Percentiles rank a stretch among this genome's conserved stretches.
Conservation (phyloP, 331 rosid species). For the Arachis monticola region DNA sequence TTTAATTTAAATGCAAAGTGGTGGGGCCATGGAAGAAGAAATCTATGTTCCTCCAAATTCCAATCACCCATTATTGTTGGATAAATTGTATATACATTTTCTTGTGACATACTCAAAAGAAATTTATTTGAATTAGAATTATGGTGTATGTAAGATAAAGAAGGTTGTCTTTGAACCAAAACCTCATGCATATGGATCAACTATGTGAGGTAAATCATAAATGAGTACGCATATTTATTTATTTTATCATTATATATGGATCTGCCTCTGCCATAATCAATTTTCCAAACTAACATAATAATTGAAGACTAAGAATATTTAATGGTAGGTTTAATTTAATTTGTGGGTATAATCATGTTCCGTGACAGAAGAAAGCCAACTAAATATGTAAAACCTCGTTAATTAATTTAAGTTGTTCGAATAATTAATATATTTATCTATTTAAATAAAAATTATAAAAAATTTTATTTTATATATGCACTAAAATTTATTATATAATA, state of each 20-base stretch:
- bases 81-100: too few species aligned
- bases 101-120: too few species aligned
- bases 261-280: neutral
- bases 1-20: constrained; percentile 12
- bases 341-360: constrained; percentile 3
- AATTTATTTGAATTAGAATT: too few species aligned
- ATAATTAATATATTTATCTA: too few species aligned
- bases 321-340: neutral
- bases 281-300: neutral
- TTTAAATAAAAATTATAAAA: too few species aligned
- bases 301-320: neutral
- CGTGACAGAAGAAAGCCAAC: constrained; percentile 7
- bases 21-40: constrained; percentile 25
- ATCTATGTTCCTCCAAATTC: neutral
- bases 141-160: too few species aligned
- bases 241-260: neutral
- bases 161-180: neutral
- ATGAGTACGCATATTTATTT: too few species aligned
- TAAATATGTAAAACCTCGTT: neutral
- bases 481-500: too few species aligned
- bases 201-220: too few species aligned
- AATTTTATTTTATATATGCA: too few species aligned
- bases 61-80: neutral
- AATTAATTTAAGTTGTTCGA: too few species aligned
- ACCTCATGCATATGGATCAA: neutral